These are phyloP conservation scores for Hymenotorrendiella dingleyae DNA, from an alignment of 2,329 filamentous ascomycete species.

Conservation along the genomic window DNA sequence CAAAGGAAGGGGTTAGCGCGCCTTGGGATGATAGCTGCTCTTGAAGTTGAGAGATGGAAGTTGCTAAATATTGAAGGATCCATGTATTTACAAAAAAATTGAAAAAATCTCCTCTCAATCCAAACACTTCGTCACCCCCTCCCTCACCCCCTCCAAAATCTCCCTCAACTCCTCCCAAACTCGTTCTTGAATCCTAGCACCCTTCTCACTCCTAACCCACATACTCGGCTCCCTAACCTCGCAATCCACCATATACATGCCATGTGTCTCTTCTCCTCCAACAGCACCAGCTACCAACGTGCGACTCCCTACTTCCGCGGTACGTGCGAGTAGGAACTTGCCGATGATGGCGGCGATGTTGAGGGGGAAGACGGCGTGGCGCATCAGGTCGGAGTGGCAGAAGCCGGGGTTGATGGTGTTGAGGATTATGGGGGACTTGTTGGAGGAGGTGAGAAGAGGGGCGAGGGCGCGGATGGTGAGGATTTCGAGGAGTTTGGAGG, in stretches of 20 bases:
- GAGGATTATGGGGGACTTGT: conserved; percentile 26
- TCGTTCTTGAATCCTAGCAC: conserved; percentile 31
- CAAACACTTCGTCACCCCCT: conserved; percentile 29
- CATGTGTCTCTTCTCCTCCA: conserved; percentile 28
- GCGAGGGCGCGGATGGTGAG: conserved; percentile 29
- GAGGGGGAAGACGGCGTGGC: conserved; percentile 11
- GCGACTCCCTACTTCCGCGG: conserved; percentile 28
- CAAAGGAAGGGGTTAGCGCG: neutral
- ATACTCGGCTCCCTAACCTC: conserved; percentile 25
- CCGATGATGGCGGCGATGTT: neutral
- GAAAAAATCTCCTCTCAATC: too few relatives aligned
- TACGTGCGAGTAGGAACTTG: conserved; percentile 20
- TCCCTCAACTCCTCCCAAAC: conserved; percentile 39
- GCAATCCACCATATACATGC: conserved; percentile 28
- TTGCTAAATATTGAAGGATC: too few relatives aligned
- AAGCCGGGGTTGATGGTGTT: conserved; percentile 31
- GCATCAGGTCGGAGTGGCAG: conserved; percentile 24
- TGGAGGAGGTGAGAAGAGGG: conserved; percentile 13
- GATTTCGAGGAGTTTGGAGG: conserved; percentile 33
- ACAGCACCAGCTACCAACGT: conserved; percentile 29
- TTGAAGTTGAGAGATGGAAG: neutral
- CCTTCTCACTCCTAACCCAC: conserved; percentile 35
- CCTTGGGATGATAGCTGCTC: neutral
- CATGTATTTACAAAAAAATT: too few relatives aligned
- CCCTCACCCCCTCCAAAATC: conserved; percentile 38